Evolutionary conservation across 768 basidiomycete species (phyloP).

Genomic region (Hygrocybe coccinea): DNA sequence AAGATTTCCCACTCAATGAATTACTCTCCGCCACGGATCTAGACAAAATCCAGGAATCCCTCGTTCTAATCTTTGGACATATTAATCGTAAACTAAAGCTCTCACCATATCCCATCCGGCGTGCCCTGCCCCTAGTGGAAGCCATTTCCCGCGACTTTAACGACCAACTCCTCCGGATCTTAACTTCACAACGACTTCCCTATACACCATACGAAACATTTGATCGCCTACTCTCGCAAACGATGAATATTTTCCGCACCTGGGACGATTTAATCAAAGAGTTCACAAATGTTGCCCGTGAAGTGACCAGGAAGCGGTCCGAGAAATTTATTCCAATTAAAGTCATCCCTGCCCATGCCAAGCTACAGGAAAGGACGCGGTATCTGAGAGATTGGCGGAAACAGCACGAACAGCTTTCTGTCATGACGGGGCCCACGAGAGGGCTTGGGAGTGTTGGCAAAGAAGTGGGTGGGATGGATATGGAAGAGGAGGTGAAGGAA

Average conservation of each 20-base stretch:
- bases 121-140: slow-evolving; percentile 93
- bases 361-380: slow-evolving; percentile 79
- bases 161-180: slow-evolving; percentile 84
- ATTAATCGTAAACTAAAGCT: slow-evolving; percentile 93
- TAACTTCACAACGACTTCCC: slow-evolving; percentile 85
- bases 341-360: slow-evolving; percentile 83
- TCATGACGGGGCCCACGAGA: slow-evolving; percentile 94
- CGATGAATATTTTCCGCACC: slow-evolving; percentile 71
- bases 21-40: slow-evolving; percentile 94
- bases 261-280: slow-evolving; percentile 93
- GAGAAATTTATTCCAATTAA: slow-evolving; percentile 98
- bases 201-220: slow-evolving; percentile 95
- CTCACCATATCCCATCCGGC: slow-evolving; percentile 93
- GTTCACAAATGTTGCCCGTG: slow-evolving; percentile 88
- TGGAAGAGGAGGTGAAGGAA: slow-evolving; percentile 96
- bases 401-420: slow-evolving; percentile 94
- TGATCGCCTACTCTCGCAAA: slow-evolving; percentile 74
- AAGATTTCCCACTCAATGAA: slow-evolving; percentile 97
- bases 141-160: slow-evolving; percentile 98
- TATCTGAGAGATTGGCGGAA: slow-evolving; percentile 92
- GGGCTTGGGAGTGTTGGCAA: slow-evolving; percentile 69
- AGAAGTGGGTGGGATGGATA: slow-evolving; percentile 87
- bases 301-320: slow-evolving; percentile 81
- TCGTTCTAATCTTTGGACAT: slow-evolving; percentile 84
- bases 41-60: slow-evolving; percentile 87